Base-by-base conservation (phyloP, 768 basidiomycete genomes). In the Suillus subluteus region DNA sequence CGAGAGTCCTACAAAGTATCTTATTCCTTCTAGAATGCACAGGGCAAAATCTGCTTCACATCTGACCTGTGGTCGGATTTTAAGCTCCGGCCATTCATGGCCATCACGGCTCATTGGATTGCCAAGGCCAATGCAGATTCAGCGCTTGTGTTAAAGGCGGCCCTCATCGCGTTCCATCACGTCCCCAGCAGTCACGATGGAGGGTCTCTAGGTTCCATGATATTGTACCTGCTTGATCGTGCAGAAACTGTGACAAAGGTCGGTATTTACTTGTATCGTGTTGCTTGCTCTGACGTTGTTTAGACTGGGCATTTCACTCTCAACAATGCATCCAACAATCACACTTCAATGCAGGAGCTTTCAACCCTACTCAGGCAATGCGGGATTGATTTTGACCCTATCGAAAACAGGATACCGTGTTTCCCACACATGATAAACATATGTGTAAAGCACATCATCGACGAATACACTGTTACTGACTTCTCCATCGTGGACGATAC, bases 51-150 rank as follows among this genome's bases (percentile, higher is more conserved):
- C 13, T 65, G 75, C 1, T 75, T 75, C 26, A 82, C 79, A 7
- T 68, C 67, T 18, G 79, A 82, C 58, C 67, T 81, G 4, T 83
- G 81, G 81, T 73, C 66, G 18, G 69, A 76, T 41, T 62, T 62
- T 1, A 68, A 72, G 50, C 74, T 76, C 21, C 16, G 32, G 4
- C 18, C 74, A 13, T 79, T 69, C 61, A 71, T 82, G 66, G 81
- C 75, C 1, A 62, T 82, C 0, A 79, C 78, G 0, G 73, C 71
- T 1, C 79, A 82, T 71, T 82, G 63, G 44, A 68, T 68, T 9
- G 56, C 64, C 12, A 44, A 26, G 21, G 52, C 56, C 6, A 35
- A 30, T 58, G 0, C 2, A 1, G 38, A 63, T 55, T 23, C 13
- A 13, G 11, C 11, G 12, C 9, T 35, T n/a, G 1, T n/a, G 43